Conservation (phyloP, 495 filamentous ascomycete genomes). For the Annulohypoxylon maeteangense region DNA sequence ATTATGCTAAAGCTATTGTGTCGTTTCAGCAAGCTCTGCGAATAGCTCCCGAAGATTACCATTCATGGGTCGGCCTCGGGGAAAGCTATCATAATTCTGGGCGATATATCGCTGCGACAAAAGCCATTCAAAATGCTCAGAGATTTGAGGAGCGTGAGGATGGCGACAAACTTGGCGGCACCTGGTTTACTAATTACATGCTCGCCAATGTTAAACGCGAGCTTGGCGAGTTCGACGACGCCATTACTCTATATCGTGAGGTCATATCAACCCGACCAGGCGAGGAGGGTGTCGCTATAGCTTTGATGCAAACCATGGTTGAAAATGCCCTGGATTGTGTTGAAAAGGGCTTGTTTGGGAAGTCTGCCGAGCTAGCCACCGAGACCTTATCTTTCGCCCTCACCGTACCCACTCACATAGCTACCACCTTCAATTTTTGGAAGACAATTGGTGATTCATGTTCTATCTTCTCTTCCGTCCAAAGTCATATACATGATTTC, state of each 20-base stretch:
- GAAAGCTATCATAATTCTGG: constrained; percentile 97
- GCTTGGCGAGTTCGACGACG: constrained; percentile 86
- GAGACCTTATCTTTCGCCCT: constrained; percentile 59
- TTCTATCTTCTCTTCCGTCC: constrained; percentile 81
- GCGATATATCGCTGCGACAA: constrained; percentile 89
- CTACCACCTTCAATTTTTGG: constrained; percentile 92
- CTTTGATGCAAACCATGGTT: constrained; percentile 84
- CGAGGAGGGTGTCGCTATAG: constrained; percentile 88
- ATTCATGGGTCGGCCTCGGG: constrained; percentile 95
- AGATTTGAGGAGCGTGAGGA: constrained; percentile 68
- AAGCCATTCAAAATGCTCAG: constrained; percentile 85
- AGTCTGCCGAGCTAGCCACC: constrained; percentile 73
- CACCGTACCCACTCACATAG: constrained; percentile 49
- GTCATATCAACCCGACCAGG: constrained; percentile 72
- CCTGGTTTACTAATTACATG: constrained; percentile 97
- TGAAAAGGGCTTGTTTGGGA: constrained; percentile 84
- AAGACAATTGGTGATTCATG: constrained; percentile 92
- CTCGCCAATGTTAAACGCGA: constrained; percentile 95
- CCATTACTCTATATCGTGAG: constrained; percentile 76
- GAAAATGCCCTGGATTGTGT: constrained; percentile 82
- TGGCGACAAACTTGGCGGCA: constrained; percentile 61
- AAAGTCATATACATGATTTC: constrained; percentile 67
- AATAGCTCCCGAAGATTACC: constrained; percentile 83
- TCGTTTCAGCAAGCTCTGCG: constrained; percentile 93
- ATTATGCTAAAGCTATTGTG: constrained; percentile 84